Percentiles rank a stretch among this genome's conserved stretches.
Conservation (phyloP, 257 asterid genomes). For the Solanum appendiculatum region DNA sequence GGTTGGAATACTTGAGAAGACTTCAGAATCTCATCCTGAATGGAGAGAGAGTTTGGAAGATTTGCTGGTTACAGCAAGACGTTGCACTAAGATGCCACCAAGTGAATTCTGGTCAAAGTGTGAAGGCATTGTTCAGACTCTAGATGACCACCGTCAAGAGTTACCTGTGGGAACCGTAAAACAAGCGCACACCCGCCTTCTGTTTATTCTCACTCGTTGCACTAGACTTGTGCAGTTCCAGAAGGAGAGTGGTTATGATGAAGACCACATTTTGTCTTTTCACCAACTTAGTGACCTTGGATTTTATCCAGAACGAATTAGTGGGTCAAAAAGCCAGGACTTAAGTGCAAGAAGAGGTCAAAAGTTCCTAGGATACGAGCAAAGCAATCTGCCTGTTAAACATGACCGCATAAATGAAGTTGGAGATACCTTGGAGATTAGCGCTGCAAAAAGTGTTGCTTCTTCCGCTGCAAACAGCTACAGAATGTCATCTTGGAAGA, state of each 20-base stretch:
- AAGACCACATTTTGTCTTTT: constrained; percentile 48
- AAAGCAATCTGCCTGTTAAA: constrained; percentile 11
- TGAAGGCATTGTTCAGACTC: constrained; percentile 81
- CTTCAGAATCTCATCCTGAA: constrained; percentile 56
- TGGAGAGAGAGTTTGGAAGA: constrained; percentile 71
- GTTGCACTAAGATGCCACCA: constrained; percentile 73
- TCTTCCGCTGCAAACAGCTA: constrained; percentile 74
- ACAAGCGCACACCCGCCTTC: constrained; percentile 81
- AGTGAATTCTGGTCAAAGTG: constrained; percentile 81
- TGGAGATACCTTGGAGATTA: constrained; percentile 29
- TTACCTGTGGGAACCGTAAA: constrained; percentile 59
- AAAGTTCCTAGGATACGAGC: constrained; percentile 32
- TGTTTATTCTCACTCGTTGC: constrained; percentile 90
- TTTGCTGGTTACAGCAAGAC: constrained; percentile 75
- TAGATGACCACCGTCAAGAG: constrained; percentile 96
- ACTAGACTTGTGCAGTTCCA: constrained; percentile 89
- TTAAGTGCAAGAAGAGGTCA: constrained; percentile 11
- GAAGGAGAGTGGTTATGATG: constrained; percentile 88
- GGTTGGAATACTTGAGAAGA: constrained; percentile 69
- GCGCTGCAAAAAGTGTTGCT: constrained; percentile 60
- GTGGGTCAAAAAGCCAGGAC: constrained; percentile 14
- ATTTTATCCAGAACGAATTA: constrained; percentile 50
- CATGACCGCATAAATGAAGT: constrained; percentile 42
- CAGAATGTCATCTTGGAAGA: constrained; percentile 97
- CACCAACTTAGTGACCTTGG: constrained; percentile 90